Evolutionary conservation across 768 basidiomycete species (phyloP), one percentile per base, ranked within the genome.

Genomic region (Hericium coralloides): DNA sequence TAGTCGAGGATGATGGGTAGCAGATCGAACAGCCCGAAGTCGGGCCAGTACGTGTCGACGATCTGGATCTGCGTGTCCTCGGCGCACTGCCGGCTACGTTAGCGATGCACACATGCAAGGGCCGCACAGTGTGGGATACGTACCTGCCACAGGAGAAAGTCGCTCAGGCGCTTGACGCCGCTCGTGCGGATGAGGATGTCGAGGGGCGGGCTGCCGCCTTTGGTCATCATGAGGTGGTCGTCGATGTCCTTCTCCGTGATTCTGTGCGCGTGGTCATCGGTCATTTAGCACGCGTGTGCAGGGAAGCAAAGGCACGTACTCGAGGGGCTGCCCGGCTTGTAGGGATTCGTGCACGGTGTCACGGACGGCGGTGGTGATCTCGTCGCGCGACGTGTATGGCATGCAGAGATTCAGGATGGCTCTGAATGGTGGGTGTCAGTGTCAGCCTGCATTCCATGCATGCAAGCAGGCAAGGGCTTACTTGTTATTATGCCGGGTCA

Each of bases 91-190:
- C 26, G n/a, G 37, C 57, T 38, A 12, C 53, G 49, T 49, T 26
- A 55, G 41, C 55, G 37, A 36, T 22, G 31, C 12, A 20, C 53
- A 15, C 45, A 23, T 8, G 48, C 15, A 58, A n/a, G 38, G 50
- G 18, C 52, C 25, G 52, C 4, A 8, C 6, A 9, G 1, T 31
- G 7, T 9, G 8, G 43, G 39, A 39, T 2, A 72, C 82, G 57
- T 56, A 89, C 95, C 89, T 99, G 97, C 97, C 95, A 99, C 15
- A 95, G 80, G 67, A 98, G 69, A 67, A 85, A 99, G 63, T 97
- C 92, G 65, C 90, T 92, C 22, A 97, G 71, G 3, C 93, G 79
- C 57, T 82, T 86, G 5, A 95, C 97, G 12, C 94, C 92, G 52
- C 92, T 93, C 0, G 95, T 97, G 43, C 97, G 81, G 20, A 99